Percentiles rank a stretch among this genome's conserved stretches.
Evolutionary conservation across 345 rosid species (phyloP).

Genomic region (Aegle marmelos): DNA sequence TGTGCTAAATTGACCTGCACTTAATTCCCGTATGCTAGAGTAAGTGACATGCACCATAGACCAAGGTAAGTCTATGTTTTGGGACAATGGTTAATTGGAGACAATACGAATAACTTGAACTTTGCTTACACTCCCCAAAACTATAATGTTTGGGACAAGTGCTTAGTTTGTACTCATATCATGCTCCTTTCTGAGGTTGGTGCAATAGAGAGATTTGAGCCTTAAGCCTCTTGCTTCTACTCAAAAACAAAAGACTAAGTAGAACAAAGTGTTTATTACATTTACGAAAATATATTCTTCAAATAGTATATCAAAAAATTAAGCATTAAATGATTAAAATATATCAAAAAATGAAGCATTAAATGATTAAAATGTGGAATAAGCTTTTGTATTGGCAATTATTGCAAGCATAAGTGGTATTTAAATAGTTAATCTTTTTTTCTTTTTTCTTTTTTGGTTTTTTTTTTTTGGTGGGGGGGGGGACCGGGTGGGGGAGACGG

Average conservation of each 20-base stretch:
- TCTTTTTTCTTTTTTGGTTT: too few relatives aligned
- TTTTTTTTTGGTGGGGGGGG: too few relatives aligned
- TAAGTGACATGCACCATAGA: background rate
- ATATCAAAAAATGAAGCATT: too few relatives aligned
- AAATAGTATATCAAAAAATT: too few relatives aligned
- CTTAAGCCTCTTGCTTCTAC: too few relatives aligned
- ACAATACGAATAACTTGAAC: background rate
- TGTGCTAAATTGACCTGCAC: background rate
- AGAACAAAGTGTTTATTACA: too few relatives aligned
- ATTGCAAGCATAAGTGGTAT: background rate
- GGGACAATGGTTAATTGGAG: background rate
- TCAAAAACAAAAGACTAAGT: too few relatives aligned
- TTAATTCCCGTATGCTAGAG: background rate
- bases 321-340: too few relatives aligned
- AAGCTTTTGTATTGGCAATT: background rate
- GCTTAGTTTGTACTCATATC: background rate
- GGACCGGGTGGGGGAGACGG: too few relatives aligned
- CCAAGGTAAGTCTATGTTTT: background rate
- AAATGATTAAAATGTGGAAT: background rate
- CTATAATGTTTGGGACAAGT: background rate
- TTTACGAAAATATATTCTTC: too few relatives aligned
- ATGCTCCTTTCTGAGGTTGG: background rate
- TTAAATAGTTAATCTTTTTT: background rate
- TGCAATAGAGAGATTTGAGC: too few relatives aligned
- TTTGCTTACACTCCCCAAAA: background rate